These are phyloP conservation scores for Coemansia sp. DNA, from an alignment of 192 early-diverging fungal species.

Conservation along the genomic window DNA sequence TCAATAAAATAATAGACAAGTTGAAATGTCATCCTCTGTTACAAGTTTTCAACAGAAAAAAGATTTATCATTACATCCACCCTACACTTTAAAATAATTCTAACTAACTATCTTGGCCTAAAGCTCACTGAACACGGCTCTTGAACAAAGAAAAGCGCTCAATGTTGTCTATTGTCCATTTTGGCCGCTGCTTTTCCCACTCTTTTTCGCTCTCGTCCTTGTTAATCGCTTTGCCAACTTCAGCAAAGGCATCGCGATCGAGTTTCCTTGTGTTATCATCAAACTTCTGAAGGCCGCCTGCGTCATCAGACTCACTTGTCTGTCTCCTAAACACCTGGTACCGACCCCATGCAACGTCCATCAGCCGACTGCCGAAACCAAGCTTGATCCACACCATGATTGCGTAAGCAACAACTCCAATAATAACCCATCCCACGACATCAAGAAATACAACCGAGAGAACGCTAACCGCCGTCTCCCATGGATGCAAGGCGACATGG, in stretches of 20 bases:
- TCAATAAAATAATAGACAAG: background rate
- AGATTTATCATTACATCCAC: background rate
- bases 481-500: constrained; percentile 24
- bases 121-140: constrained; percentile 75
- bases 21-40: background rate
- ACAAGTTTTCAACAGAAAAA: background rate
- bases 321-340: constrained; percentile 59
- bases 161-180: constrained; percentile 77
- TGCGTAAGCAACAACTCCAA: constrained; percentile 57
- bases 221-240: constrained; percentile 41
- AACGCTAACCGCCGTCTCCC: background rate
- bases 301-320: constrained; percentile 10
- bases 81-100: background rate
- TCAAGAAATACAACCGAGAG: constrained; percentile 39
- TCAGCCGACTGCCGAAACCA: constrained; percentile 72
- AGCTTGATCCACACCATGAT: constrained; percentile 71
- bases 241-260: constrained; percentile 36
- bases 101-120: background rate
- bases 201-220: constrained; percentile 41
- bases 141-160: constrained; percentile 91
- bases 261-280: constrained; percentile 55
- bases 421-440: constrained; percentile 39
- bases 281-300: constrained; percentile 35
- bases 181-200: constrained; percentile 58
- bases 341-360: constrained; percentile 68